Percentiles rank a stretch among this genome's conserved stretches.
These are phyloP conservation scores for Fusarium musae DNA, from an alignment of 2,329 filamentous ascomycete species.

Conservation along the genomic window DNA sequence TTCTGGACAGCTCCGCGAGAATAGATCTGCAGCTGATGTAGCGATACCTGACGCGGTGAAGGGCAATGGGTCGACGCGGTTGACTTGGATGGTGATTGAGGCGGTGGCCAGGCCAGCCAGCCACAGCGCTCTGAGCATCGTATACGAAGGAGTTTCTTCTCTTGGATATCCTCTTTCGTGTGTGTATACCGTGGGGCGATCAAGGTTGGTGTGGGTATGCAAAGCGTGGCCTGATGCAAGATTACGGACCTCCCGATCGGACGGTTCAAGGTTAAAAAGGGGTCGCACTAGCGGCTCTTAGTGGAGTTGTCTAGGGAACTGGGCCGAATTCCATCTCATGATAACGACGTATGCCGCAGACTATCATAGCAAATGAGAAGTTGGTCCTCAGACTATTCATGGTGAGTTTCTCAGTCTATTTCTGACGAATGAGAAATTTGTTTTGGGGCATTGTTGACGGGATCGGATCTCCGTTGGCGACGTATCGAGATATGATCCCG, in stretches of 20 bases:
- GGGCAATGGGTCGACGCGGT: slow-evolving; percentile 44
- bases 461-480: neutral
- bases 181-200: neutral
- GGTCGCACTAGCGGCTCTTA: slow-evolving; percentile 2
- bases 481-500: slow-evolving; percentile 3
- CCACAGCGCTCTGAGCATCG: slow-evolving; percentile 7
- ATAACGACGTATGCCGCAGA: neutral
- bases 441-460: neutral
- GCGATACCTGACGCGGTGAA: slow-evolving; percentile 36
- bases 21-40: slow-evolving; percentile 46
- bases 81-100: slow-evolving; percentile 43
- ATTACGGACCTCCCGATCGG: slow-evolving; percentile 26
- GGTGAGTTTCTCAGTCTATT: too few relatives aligned
- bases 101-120: slow-evolving; percentile 32
- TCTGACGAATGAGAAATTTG: neutral
- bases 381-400: neutral
- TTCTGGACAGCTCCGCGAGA: slow-evolving; percentile 49
- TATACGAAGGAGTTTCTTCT: neutral
- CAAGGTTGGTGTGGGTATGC: neutral
- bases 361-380: neutral
- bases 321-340: slow-evolving; percentile 3
- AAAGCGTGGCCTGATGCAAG: slow-evolving; percentile 12
- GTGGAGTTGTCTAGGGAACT: neutral
- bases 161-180: neutral
- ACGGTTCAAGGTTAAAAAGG: slow-evolving; percentile 8